phyloP scores from a whole-genome alignment of 2,329 filamentous ascomycete genomes.

The Nigrograna mackinnonii region DNA sequence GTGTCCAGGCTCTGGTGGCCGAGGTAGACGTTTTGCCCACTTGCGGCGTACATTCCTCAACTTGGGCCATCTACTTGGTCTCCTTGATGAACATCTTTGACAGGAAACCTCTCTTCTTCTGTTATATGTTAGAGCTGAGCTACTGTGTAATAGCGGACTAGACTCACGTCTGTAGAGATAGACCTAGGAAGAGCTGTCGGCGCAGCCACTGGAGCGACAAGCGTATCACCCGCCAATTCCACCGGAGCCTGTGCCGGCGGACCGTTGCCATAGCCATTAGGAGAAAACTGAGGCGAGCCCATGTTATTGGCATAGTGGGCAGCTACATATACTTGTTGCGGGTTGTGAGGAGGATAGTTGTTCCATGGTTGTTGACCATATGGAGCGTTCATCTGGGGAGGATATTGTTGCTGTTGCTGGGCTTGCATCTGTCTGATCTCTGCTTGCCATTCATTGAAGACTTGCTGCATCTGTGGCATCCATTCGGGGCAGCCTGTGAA shows the following conservation, averaged over 20 bases:
- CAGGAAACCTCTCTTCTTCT: too few species aligned
- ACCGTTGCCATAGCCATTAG: slow-evolving; percentile 1
- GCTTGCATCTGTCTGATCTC: slow-evolving; percentile 22
- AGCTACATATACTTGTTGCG: neutral
- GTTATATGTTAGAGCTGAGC: too few species aligned
- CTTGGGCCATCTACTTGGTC: too few species aligned
- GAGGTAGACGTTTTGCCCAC: too few species aligned
- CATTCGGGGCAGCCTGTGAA: slow-evolving; percentile 36
- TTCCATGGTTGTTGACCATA: neutral
- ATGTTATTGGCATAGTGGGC: neutral
- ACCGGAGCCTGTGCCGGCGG: neutral
- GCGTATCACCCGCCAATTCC: too few species aligned
- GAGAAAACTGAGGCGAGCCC: neutral
- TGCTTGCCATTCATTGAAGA: slow-evolving; percentile 31
- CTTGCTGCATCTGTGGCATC: slow-evolving; percentile 37
- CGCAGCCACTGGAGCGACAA: too few species aligned
- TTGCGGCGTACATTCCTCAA: too few species aligned
- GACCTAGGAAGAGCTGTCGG: too few species aligned
- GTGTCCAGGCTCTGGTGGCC: too few species aligned
- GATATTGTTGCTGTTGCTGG: slow-evolving; percentile 3
- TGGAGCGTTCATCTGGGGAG: slow-evolving; percentile 2
- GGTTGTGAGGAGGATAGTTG: neutral
- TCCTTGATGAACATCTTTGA: too few species aligned
- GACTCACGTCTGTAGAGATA: too few species aligned
- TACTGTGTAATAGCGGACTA: too few species aligned